phyloP scores from a whole-genome alignment of 2,329 filamentous ascomycete species.

The Thelonectria discophora region DNA sequence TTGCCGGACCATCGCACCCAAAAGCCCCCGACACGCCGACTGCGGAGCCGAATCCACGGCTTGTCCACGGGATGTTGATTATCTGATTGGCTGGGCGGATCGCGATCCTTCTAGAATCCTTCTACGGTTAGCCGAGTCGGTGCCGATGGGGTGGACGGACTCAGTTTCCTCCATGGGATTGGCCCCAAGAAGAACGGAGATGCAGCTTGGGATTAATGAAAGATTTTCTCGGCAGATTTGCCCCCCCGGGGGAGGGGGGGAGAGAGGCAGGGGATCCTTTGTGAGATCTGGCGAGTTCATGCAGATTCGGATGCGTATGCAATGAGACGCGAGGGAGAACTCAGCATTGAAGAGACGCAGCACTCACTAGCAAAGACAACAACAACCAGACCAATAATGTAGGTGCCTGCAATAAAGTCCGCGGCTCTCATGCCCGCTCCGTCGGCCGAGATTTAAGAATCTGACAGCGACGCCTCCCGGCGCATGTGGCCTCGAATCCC shows the following conservation, averaged over 20 bases:
- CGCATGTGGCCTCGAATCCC: not conserved
- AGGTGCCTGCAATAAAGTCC: no score
- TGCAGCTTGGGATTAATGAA: not conserved
- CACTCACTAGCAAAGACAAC: no score
- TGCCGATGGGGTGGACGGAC: no score
- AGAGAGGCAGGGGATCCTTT: not conserved
- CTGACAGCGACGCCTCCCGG: not conserved
- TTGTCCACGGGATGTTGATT: not conserved
- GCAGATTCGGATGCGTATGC: no score
- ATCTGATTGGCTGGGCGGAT: not conserved
- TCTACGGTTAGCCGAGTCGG: conserved; percentile 1
- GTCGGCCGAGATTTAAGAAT: not conserved
- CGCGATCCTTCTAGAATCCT: not conserved
- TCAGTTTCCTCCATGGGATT: no score
- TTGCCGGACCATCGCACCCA: not conserved
- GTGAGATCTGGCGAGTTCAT: not conserved
- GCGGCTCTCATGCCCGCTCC: not conserved
- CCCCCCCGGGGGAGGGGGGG: not conserved
- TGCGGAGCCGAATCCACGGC: conserved; percentile 8
- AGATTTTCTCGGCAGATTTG: not conserved
- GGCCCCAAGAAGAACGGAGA: not conserved
- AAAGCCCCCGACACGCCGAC: conserved; percentile 4
- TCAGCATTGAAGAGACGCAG: no score
- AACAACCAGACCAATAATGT: no score
- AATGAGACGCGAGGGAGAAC: no score